phyloP scores from a whole-genome alignment of 2,329 filamentous ascomycete genomes.

The Aspergillus felis region DNA sequence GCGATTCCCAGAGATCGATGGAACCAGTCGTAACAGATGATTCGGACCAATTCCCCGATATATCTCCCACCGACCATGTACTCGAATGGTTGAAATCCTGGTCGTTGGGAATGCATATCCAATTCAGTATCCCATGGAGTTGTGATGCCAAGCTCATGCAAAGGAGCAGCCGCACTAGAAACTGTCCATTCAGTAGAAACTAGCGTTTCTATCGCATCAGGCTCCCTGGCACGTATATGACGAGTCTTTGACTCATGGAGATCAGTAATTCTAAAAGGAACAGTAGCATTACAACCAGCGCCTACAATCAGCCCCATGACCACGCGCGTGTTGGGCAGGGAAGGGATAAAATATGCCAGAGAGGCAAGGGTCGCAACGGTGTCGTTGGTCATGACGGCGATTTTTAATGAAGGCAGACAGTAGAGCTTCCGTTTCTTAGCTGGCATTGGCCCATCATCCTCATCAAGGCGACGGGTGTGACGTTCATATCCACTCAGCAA shows the following conservation, averaged over 20 bases:
- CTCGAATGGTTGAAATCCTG: slow-evolving; percentile 73
- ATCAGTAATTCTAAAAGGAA: slow-evolving; percentile 59
- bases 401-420: slow-evolving; percentile 58
- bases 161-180: slow-evolving; percentile 61
- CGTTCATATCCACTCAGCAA: slow-evolving; percentile 38
- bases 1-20: slow-evolving; percentile 39
- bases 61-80: slow-evolving; percentile 75
- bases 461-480: slow-evolving; percentile 37
- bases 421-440: slow-evolving; percentile 27
- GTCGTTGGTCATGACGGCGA: slow-evolving; percentile 73
- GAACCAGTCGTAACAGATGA: slow-evolving; percentile 63
- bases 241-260: slow-evolving; percentile 59
- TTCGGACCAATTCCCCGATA: slow-evolving; percentile 66
- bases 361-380: slow-evolving; percentile 74
- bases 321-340: slow-evolving; percentile 56
- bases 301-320: slow-evolving; percentile 74
- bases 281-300: slow-evolving; percentile 72
- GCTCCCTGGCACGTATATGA: slow-evolving; percentile 41
- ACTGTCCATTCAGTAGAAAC: slow-evolving; percentile 82
- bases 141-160: slow-evolving; percentile 58
- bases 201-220: slow-evolving; percentile 56
- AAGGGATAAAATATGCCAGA: slow-evolving; percentile 64
- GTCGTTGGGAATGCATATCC: slow-evolving; percentile 59
- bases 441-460: slow-evolving; percentile 15
- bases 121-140: slow-evolving; percentile 65